Percentiles rank a stretch among this genome's conserved stretches.
Evolutionary conservation across 306 rosid species (phyloP).

Genomic region (Cicer cuneatum): DNA sequence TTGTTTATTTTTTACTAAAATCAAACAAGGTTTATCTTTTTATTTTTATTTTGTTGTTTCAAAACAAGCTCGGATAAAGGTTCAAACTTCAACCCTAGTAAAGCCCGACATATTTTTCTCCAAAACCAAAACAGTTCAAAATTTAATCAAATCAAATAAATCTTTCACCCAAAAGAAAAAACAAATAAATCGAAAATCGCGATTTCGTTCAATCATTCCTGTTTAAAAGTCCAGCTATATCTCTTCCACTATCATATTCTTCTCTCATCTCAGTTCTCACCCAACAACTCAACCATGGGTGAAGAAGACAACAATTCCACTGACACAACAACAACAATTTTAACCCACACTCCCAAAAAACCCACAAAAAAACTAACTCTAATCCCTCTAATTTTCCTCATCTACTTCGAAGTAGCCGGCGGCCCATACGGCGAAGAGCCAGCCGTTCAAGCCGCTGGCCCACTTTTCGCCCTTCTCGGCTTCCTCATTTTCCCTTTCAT

Average conservation of each 20-base stretch:
- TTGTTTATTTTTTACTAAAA: too few species aligned
- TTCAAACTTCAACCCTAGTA: too few species aligned
- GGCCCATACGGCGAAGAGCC: slow-evolving; percentile 59
- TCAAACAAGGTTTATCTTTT: too few species aligned
- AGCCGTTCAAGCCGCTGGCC: slow-evolving; percentile 51
- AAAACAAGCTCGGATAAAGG: too few species aligned
- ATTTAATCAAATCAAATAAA: too few species aligned
- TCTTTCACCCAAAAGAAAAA: too few species aligned
- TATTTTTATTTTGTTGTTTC: too few species aligned
- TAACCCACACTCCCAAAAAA: not conserved
- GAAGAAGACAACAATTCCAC: not conserved
- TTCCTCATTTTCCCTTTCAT: slow-evolving; percentile 53
- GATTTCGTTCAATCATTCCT: not conserved
- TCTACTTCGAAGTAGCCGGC: slow-evolving; percentile 55
- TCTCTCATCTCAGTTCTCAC: not conserved
- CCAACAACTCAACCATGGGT: not conserved
- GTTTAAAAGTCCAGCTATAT: not conserved
- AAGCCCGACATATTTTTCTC: too few species aligned
- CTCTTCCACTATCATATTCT: not conserved
- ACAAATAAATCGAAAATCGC: too few species aligned
- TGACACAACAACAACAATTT: not conserved
- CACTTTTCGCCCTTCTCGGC: slow-evolving; percentile 45
- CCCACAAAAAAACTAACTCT: slow-evolving; percentile 40
- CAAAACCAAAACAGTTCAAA: too few species aligned
- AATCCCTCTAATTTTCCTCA: slow-evolving; percentile 50